phyloP scores from a whole-genome alignment of 257 asterid species.

The Apocynum venetum region DNA sequence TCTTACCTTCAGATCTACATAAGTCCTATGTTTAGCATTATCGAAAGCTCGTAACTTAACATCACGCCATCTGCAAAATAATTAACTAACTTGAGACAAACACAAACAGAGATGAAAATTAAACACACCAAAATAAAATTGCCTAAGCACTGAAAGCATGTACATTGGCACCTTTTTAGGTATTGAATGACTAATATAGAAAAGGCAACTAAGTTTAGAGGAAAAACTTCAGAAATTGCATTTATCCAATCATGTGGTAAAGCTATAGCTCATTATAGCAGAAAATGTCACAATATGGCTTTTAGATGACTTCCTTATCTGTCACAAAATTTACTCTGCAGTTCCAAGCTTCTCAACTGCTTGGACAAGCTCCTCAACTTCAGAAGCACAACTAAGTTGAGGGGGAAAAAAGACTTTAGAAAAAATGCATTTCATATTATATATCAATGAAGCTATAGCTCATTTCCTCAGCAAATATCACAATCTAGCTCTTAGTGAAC shows the following conservation, averaged over 20 bases:
- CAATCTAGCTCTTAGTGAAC: not conserved
- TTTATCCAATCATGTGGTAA: not conserved
- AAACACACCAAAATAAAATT: not conserved
- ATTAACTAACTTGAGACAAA: not conserved
- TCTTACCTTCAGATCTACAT: conserved; percentile 87
- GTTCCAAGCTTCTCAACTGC: not conserved
- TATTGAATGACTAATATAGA: not conserved
- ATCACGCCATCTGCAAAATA: conserved; percentile 85
- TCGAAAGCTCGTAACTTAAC: conserved; percentile 92
- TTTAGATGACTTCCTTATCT: not conserved
- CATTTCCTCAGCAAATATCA: not conserved
- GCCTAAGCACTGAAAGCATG: not conserved
- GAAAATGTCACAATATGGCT: not conserved
- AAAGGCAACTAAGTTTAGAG: not conserved
- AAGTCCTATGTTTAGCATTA: conserved; percentile 83
- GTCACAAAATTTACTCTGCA: not conserved
- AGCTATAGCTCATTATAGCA: not conserved
- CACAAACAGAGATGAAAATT: not conserved
- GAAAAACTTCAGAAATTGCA: not conserved
- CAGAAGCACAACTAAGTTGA: not conserved
- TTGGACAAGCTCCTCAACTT: not conserved
- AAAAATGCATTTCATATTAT: too few species aligned
- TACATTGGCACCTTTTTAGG: not conserved
- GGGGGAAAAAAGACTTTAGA: not conserved
- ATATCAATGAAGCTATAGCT: not conserved